These are phyloP conservation scores for Vaccinium macrocarpon DNA, from an alignment of 148 eudicot species.

Conservation along the genomic window DNA sequence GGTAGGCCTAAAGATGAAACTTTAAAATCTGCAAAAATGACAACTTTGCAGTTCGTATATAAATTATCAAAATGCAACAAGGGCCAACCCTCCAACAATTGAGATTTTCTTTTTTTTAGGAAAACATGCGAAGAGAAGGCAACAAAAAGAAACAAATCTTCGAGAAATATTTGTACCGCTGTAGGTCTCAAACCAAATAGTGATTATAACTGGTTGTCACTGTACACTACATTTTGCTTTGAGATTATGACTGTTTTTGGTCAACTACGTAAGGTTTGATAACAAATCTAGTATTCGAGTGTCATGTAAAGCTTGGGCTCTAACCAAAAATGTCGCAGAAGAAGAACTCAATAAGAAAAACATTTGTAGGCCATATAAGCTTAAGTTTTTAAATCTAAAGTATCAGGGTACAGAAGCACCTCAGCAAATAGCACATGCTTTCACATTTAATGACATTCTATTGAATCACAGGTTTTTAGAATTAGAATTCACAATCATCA, in stretches of 20 bases:
- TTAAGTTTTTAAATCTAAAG: background rate
- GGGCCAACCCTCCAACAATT: background rate
- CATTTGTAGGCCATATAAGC: background rate
- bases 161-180: background rate
- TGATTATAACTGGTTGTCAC: background rate
- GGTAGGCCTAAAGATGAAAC: background rate
- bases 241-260: background rate
- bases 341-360: background rate
- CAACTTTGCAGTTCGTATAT: background rate
- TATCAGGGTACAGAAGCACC: background rate
- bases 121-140: background rate
- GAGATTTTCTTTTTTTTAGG: background rate
- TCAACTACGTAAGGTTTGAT: background rate
- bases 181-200: background rate
- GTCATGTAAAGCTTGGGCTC: background rate
- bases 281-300: background rate
- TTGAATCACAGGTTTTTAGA: background rate
- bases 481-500: background rate
- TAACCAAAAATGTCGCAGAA: background rate
- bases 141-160: conserved; percentile 10
- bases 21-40: background rate
- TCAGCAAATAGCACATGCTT: conserved; percentile 2
- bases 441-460: background rate
- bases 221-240: background rate
- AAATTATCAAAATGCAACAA: background rate